These are phyloP conservation scores for Umbelopsis vinacea DNA, from an alignment of 192 early-diverging fungal species.

Conservation along the genomic window DNA sequence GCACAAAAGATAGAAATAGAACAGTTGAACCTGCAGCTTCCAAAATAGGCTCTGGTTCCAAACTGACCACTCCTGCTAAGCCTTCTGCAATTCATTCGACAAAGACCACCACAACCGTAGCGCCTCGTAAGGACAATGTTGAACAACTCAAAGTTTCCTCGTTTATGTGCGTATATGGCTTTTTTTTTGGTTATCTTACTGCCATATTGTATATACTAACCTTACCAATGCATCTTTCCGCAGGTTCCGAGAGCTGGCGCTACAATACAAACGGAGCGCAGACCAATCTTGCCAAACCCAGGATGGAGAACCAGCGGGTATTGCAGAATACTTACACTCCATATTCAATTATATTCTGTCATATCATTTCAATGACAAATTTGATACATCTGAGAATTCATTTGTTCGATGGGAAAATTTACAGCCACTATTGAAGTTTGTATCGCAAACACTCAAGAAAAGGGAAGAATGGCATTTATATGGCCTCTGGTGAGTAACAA, in stretches of 20 bases:
- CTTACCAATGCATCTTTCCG: not conserved
- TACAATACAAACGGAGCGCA: constrained; percentile 5
- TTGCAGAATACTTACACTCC: constrained; percentile 20
- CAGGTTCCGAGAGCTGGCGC: constrained; percentile 9
- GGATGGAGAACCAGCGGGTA: constrained; percentile 3
- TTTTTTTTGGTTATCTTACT: not conserved
- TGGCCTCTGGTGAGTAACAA: constrained; percentile 5
- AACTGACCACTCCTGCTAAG: not conserved
- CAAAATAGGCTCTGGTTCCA: not conserved
- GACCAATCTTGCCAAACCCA: constrained; percentile 13
- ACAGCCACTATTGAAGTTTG: constrained; percentile 11
- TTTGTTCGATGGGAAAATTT: constrained; percentile 19
- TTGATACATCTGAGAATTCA: constrained; percentile 17
- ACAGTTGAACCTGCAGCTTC: not conserved
- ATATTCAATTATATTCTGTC: constrained; percentile 15
- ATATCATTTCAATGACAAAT: constrained; percentile 14
- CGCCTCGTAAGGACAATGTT: not conserved
- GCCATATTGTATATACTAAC: not conserved
- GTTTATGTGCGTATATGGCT: not conserved
- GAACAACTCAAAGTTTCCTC: constrained; percentile 1
- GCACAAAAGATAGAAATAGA: constrained; percentile 5
- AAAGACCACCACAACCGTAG: not conserved
- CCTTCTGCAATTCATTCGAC: not conserved
- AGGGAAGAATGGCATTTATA: constrained; percentile 12
- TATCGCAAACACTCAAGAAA: constrained; percentile 3